Conservation (phyloP, 108 stramenopile species). For the Nitzschia putrida region DNA sequence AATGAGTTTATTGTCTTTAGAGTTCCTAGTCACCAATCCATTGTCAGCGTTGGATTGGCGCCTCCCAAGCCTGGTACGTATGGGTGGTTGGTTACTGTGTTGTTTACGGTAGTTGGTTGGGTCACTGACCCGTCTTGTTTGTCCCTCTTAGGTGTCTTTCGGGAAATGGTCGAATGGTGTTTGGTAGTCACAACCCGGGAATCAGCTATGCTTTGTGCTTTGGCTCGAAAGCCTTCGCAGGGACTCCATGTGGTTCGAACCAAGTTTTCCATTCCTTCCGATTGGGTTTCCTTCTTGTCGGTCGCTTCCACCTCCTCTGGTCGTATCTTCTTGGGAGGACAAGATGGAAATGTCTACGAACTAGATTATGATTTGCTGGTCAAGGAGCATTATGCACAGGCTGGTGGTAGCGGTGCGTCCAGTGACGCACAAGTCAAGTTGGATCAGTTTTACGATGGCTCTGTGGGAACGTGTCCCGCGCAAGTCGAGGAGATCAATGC, state of each 20-base stretch:
- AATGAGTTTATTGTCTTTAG: slow-evolving; percentile 70
- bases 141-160: slow-evolving; percentile 71
- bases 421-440: slow-evolving; percentile 34
- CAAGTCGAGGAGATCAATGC: slow-evolving; percentile 21
- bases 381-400: slow-evolving; percentile 13
- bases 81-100: not conserved
- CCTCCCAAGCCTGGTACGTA: slow-evolving; percentile 75
- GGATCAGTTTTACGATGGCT: slow-evolving; percentile 54
- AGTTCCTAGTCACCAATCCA: slow-evolving; percentile 79
- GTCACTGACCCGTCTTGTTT: slow-evolving; percentile 5
- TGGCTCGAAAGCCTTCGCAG: slow-evolving; percentile 42
- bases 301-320: slow-evolving; percentile 77
- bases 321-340: slow-evolving; percentile 94
- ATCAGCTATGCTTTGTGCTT: slow-evolving; percentile 85
- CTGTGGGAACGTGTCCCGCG: slow-evolving; percentile 23
- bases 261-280: slow-evolving; percentile 82
- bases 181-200: slow-evolving; percentile 90
- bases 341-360: slow-evolving; percentile 93
- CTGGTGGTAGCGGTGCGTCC: not conserved
- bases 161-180: slow-evolving; percentile 81
- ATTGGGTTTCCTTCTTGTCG: slow-evolving; percentile 81
- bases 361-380: slow-evolving; percentile 73
- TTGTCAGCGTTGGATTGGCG: slow-evolving; percentile 81
- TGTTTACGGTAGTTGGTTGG: not conserved
- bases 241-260: slow-evolving; percentile 63